Evolutionary conservation across 2,329 filamentous ascomycete genomes (phyloP), one percentile per base, ranked within the genome.

Genomic region (Claviceps pusilla): DNA sequence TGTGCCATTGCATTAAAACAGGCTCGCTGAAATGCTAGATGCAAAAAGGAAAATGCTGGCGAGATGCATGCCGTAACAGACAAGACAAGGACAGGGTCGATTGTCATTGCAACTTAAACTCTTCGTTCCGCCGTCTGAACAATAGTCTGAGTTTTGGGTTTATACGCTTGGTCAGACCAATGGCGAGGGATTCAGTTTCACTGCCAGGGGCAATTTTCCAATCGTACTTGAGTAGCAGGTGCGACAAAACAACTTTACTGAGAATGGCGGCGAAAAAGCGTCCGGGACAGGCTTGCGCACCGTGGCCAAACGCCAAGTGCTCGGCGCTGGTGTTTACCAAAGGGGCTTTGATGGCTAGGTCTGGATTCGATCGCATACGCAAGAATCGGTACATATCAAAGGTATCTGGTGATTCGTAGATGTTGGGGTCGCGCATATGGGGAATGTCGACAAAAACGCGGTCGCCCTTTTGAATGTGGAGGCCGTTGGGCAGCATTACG

Each of bases 341-440:
- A 6, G 55, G 55, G 5, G 55, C 55, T 43, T 55, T 55, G 28
- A 50, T 55, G 42, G 55, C 55, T 28, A 51, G 50, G 19, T 51
- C 53, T 2, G 53, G 50, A 14, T 45, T 33, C 35, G 47, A 49
- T 12, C 53, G 53, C 55, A 57, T 57, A 14, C 55, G 55, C n/a
- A 50, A n/a, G 16, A 57, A 57, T 16, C 55, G 55, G 42, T 57
- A 55, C 42, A 57, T 48, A 14, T 57, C 55, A n/a, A 48, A 57
- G 33, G 43, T 51, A n/a, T 57, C 48, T 2, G 55, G 55, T 16
- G 48, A 50, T 45, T 57, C 47, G 35, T 57, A 57, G 35, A 57
- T 7, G 28, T 37, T 16, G 42, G 53, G 33, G 31, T 57, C 55
- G 9, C 51, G 55, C 55, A 57, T 57, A 43, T 55, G 55, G 12